Evolutionary conservation across 176 grass and related monocot genomes (phyloP), one percentile per base, ranked within the genome.

Genomic region (Musa acuminata): DNA sequence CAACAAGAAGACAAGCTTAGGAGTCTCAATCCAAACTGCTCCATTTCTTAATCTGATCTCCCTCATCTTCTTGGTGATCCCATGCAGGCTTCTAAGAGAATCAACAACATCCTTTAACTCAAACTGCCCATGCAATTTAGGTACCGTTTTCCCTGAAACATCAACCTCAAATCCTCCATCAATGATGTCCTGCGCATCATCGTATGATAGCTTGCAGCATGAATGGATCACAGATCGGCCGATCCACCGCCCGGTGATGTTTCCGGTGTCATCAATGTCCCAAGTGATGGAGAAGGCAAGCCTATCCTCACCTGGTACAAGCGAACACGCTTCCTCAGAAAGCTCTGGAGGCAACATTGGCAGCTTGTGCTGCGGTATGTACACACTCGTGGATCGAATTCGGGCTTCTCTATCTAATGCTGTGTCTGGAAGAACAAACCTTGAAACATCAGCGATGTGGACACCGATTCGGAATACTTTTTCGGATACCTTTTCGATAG

Each of bases 201-300:
- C 90, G 84, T 94, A 94, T n/a, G 90, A 99, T 19, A 94, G 75
- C 73, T 94, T 93, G 86, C 90, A 99, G 83, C 88, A 91, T 57
- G 95, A 94, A 75, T 85, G 83, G 35, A 99, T 94, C 51, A 99
- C 67, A 13, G 84, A 89, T 70, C 69, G 82, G 50, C 90, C 95
- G 80, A 99, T 89, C 95, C 95, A 99, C 24, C 90, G 90, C 62
- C 80, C 79, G 54, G 87, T 71, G 81, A 99, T 87, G 72, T 87
- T 94, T 55, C 95, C 90, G 78, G 64, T 50, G 54, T 64, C 81
- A 86, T 94, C 90, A 14, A 94, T 85, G 59, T 99, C 95, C 95
- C 90, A 99, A 52, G 89, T 89, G 81, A 98, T 78, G 29, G 95
- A 98, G 76, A 98, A 85, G 52, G 95, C 83, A 69, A 93, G 88